Percentiles rank a stretch among this genome's conserved stretches.
Evolutionary conservation across 1,139 yeast genomes (phyloP).

Genomic region (Yamadazyma membranifaciens): DNA sequence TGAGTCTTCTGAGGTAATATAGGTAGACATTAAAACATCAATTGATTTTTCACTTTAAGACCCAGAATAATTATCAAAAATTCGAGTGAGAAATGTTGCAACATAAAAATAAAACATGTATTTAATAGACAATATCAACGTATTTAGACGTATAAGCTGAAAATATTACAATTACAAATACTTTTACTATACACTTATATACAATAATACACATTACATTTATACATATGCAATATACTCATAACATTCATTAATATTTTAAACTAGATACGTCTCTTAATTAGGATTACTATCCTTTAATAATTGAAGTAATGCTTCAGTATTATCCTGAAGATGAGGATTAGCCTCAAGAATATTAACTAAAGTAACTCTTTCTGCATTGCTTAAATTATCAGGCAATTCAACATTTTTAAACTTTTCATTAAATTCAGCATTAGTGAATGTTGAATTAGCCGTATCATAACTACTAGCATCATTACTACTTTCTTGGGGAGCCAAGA

Average conservation of each 20-base stretch:
- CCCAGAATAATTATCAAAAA: background rate
- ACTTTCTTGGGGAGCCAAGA: slow-evolving; percentile 13
- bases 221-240: background rate
- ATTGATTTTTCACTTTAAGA: background rate
- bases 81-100: background rate
- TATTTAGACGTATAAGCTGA: too few species aligned
- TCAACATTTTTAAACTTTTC: background rate
- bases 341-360: slow-evolving; percentile 20
- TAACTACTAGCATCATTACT: too few species aligned
- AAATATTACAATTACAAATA: background rate
- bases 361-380: slow-evolving; percentile 17
- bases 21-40: background rate
- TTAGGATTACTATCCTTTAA: slow-evolving; percentile 13
- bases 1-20: background rate
- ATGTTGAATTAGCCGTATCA: too few species aligned
- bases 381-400: slow-evolving; percentile 7
- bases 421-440: background rate
- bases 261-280: background rate
- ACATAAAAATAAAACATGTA: background rate
- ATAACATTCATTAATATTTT: background rate
- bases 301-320: slow-evolving; percentile 19
- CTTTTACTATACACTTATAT: slow-evolving; percentile 4
- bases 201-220: slow-evolving; percentile 1
- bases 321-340: slow-evolving; percentile 23
- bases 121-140: too few species aligned